These are phyloP conservation scores for Fusarium abutilonis DNA, from an alignment of 2,329 filamentous ascomycete genomes.

Conservation along the genomic window DNA sequence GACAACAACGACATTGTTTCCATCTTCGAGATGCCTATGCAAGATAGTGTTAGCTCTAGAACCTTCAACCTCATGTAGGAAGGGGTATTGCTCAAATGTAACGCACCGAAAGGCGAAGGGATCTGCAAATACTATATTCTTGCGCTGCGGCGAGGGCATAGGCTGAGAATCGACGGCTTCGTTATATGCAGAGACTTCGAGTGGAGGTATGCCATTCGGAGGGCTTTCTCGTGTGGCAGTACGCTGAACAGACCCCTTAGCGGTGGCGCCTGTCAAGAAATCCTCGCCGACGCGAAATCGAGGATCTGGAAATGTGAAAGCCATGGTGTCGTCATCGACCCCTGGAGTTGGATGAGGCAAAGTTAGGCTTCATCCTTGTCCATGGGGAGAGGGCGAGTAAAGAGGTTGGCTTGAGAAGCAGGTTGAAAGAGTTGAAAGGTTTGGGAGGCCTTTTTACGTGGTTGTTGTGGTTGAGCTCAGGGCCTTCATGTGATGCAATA, in stretches of 20 bases:
- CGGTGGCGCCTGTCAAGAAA: slow-evolving; percentile 23
- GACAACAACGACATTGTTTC: slow-evolving; percentile 77
- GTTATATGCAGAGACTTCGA: slow-evolving; percentile 35
- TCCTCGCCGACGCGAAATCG: slow-evolving; percentile 46
- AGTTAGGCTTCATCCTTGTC: slow-evolving; percentile 43
- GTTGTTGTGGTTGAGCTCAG: slow-evolving; percentile 33
- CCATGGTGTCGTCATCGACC: slow-evolving; percentile 51
- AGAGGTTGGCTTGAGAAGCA: slow-evolving; percentile 26
- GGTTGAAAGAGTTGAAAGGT: slow-evolving; percentile 10
- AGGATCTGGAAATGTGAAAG: slow-evolving; percentile 51
- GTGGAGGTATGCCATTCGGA: slow-evolving; percentile 34
- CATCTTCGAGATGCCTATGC: slow-evolving; percentile 82
- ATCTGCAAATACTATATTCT: slow-evolving; percentile 66
- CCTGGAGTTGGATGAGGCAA: slow-evolving; percentile 34
- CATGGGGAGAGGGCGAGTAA: slow-evolving; percentile 26
- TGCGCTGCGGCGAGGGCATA: slow-evolving; percentile 45
- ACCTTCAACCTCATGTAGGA: neutral
- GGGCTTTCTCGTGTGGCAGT: slow-evolving; percentile 37
- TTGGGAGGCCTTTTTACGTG: slow-evolving; percentile 25
- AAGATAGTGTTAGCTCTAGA: slow-evolving; percentile 15
- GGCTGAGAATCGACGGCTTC: slow-evolving; percentile 26
- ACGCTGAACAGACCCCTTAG: slow-evolving; percentile 38
- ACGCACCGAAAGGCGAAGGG: slow-evolving; percentile 65
- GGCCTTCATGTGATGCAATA: slow-evolving; percentile 47
- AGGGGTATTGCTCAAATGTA: neutral